Conservation (phyloP, 2,329 filamentous ascomycete genomes). For the Aureobasidium sp. region DNA sequence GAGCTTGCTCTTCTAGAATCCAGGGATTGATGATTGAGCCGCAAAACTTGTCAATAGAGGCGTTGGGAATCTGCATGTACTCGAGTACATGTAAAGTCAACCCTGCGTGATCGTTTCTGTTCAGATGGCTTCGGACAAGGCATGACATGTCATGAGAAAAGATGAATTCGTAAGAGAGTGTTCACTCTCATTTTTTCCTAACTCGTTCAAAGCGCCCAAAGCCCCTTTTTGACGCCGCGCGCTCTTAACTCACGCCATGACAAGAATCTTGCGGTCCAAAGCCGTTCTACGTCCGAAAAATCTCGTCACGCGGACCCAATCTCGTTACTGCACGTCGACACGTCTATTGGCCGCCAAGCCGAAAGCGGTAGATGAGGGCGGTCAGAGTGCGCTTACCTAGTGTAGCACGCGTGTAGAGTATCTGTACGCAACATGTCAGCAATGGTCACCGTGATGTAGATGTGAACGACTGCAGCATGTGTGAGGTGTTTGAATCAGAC, state of each 20-base stretch:
- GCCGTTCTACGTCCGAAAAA: background rate
- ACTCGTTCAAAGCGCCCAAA: background rate
- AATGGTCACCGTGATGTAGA: background rate
- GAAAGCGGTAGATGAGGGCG: background rate
- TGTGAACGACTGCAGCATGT: background rate
- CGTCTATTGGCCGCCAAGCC: background rate
- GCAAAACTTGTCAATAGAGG: constrained; percentile 4
- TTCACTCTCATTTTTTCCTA: background rate
- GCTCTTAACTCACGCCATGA: background rate
- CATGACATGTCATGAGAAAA: background rate
- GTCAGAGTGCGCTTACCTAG: too few species aligned
- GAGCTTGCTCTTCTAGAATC: background rate
- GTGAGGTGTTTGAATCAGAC: constrained; percentile 26
- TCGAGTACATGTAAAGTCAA: background rate
- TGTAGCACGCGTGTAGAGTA: too few species aligned
- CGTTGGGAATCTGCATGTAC: constrained; percentile 2
- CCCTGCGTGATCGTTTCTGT: background rate
- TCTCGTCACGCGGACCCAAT: background rate
- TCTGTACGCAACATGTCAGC: background rate
- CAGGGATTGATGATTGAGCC: background rate
- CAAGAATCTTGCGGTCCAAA: background rate
- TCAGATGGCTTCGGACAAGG: background rate
- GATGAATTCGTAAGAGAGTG: background rate
- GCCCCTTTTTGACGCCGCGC: background rate
- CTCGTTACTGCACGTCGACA: constrained; percentile 5